phyloP scores from a whole-genome alignment of 176 grass and related monocot species.

The Dendrocalamus sinicus region DNA sequence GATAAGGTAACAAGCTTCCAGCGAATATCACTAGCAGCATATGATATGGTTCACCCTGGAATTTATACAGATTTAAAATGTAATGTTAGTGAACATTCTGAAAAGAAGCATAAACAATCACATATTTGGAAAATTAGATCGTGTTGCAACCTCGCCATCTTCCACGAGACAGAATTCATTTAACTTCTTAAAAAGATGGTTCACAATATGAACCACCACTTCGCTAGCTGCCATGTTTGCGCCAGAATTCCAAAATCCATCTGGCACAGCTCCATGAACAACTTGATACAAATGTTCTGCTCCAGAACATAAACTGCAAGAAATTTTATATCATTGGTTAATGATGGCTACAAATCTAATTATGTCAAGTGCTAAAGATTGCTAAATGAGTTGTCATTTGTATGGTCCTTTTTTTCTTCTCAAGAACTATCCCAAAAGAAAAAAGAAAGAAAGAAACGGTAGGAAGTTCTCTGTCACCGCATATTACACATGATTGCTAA shows the following conservation, averaged over 20 bases:
- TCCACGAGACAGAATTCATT: constrained; percentile 84
- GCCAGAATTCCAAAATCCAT: constrained; percentile 54
- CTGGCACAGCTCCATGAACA: constrained; percentile 65
- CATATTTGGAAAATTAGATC: constrained; percentile 26
- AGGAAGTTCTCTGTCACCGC: background rate
- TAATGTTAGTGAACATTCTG: background rate
- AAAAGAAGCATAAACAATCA: constrained; percentile 20
- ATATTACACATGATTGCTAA: background rate
- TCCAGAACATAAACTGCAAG: constrained; percentile 72
- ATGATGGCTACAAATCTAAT: constrained; percentile 29
- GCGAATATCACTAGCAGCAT: constrained; percentile 83
- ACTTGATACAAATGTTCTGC: constrained; percentile 83
- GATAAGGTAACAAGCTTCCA: constrained; percentile 88
- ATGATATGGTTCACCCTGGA: constrained; percentile 76
- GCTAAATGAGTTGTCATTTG: constrained; percentile 15
- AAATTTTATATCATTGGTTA: constrained; percentile 24
- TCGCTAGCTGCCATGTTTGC: constrained; percentile 54
- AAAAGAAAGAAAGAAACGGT: background rate
- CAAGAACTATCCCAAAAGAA: constrained; percentile 1
- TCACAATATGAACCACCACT: constrained; percentile 74
- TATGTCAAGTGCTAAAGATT: background rate
- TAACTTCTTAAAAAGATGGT: constrained; percentile 81
- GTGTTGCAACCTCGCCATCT: constrained; percentile 80
- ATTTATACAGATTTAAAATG: constrained; percentile 46
- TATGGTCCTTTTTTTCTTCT: background rate